Percentiles rank a stretch among this genome's conserved stretches.
Evolutionary conservation across 2,329 filamentous ascomycete species (phyloP).

Genomic region (Sporothrix pallida): DNA sequence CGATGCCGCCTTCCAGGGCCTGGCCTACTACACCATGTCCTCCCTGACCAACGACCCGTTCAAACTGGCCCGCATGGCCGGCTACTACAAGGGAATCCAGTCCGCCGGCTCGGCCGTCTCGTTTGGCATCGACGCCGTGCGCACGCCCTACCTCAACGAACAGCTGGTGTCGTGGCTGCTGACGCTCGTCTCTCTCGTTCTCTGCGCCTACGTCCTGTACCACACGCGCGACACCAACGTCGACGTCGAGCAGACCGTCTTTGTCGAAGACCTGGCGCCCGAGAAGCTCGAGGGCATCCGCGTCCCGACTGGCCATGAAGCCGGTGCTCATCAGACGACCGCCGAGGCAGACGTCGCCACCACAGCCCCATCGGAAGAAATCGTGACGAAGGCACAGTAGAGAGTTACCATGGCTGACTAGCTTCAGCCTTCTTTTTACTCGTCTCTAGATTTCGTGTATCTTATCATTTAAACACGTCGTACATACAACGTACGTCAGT

Average conservation of each 20-base stretch:
- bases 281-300: constrained; percentile 15
- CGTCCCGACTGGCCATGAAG: background rate
- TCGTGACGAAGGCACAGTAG: background rate
- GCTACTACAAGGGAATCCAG: constrained; percentile 33
- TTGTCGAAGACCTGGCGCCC: constrained; percentile 10
- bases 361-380: background rate
- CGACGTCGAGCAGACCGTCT: constrained; percentile 15
- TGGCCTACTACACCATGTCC: constrained; percentile 30
- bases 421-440: too few relatives aligned
- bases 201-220: background rate
- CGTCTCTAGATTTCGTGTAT: too few relatives aligned
- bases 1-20: constrained; percentile 28
- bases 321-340: background rate
- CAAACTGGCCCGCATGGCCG: constrained; percentile 31
- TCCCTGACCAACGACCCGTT: constrained; percentile 31
- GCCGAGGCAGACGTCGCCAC: background rate
- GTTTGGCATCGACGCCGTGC: constrained; percentile 28
- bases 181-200: background rate
- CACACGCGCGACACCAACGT: constrained; percentile 21
- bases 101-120: constrained; percentile 25
- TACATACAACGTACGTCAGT: too few relatives aligned
- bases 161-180: constrained; percentile 26
- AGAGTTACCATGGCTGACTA: too few relatives aligned
- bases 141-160: constrained; percentile 24
- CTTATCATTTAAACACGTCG: too few relatives aligned